phyloP scores from a whole-genome alignment of 305 asterid species.

The Solanum hybrid region DNA sequence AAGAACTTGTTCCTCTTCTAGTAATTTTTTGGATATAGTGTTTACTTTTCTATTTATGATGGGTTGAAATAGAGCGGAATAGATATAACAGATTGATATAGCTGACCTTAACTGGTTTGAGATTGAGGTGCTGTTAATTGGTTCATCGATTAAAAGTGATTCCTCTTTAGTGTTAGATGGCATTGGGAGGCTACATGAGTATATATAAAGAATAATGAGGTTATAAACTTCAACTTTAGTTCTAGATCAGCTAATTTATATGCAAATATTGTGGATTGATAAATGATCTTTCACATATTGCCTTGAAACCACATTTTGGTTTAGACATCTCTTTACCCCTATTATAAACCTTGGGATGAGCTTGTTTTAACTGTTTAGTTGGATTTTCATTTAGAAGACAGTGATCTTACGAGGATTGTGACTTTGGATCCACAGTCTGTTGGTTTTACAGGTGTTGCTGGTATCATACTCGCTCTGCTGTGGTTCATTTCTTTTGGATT shows the following conservation, averaged over 20 bases:
- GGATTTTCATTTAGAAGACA: background rate
- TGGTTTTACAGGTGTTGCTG: constrained; percentile 85
- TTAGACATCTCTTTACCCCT: background rate
- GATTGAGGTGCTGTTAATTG: background rate
- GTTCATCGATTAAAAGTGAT: background rate
- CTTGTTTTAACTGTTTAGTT: background rate
- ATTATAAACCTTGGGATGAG: background rate
- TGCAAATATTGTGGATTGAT: background rate
- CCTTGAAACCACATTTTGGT: background rate
- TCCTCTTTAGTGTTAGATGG: background rate
- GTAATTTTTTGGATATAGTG: background rate
- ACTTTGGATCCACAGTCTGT: constrained; percentile 60
- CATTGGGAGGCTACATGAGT: background rate
- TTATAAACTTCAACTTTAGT: background rate
- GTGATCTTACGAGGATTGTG: background rate
- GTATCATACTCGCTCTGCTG: constrained; percentile 53
- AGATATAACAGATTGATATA: background rate
- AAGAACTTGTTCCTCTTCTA: background rate
- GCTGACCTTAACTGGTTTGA: background rate
- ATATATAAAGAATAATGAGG: background rate
- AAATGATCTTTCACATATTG: background rate
- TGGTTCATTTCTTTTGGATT: constrained; percentile 78
- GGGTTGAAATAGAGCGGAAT: background rate
- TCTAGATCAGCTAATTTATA: background rate
- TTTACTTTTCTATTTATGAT: background rate